Conservation (phyloP, 306 rosid genomes). For the Gynostemma pentaphyllum region DNA sequence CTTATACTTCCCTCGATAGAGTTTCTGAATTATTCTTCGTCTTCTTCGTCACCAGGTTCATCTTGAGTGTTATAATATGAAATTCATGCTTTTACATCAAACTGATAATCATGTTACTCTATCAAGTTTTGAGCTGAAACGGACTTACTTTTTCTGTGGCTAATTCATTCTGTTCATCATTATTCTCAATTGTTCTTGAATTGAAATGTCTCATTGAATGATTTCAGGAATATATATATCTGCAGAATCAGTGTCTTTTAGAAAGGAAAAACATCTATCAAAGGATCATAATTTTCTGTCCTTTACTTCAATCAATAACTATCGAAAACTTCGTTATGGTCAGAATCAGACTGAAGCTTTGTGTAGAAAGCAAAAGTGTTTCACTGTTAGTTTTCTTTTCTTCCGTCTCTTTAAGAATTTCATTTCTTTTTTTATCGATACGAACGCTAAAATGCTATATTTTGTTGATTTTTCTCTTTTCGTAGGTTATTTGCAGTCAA, state of each 20-base stretch:
- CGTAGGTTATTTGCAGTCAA: conserved; percentile 39
- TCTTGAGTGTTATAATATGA: background rate
- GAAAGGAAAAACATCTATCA: conserved; percentile 16
- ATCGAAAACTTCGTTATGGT: conserved; percentile 21
- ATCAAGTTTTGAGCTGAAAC: background rate
- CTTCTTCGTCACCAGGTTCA: conserved; percentile 19
- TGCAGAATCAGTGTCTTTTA: conserved; percentile 30
- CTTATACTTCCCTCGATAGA: background rate
- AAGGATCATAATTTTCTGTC: conserved; percentile 19
- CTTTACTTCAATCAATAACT: conserved; percentile 14
- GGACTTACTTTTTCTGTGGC: background rate
- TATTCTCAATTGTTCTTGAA: background rate
- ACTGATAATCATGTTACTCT: background rate
- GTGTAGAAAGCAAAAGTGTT: conserved; percentile 20
- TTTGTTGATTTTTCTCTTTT: conserved; percentile 7
- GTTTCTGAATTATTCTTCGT: background rate
- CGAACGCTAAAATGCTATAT: background rate
- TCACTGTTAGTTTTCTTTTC: conserved; percentile 27
- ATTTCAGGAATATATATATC: conserved; percentile 2
- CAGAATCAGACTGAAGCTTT: conserved; percentile 19
- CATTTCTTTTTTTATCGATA: background rate
- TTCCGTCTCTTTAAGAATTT: background rate
- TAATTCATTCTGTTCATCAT: background rate
- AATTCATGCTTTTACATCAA: background rate
- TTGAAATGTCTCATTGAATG: background rate